phyloP scores from a whole-genome alignment of 2,329 filamentous ascomycete species.

The Sclerotinia trifoliorum region DNA sequence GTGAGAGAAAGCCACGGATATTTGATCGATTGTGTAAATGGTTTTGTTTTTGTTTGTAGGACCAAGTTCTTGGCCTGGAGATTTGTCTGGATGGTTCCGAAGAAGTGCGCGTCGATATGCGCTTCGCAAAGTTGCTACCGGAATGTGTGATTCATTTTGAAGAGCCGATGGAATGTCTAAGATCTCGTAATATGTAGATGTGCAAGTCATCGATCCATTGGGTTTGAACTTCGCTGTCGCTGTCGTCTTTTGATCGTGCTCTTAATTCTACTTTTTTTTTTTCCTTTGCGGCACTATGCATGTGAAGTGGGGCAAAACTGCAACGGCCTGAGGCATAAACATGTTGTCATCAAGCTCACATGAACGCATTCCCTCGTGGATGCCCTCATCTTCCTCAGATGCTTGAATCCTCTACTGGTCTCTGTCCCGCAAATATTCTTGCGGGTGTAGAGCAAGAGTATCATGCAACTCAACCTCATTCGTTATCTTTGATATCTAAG shows the following conservation, averaged over 20 bases:
- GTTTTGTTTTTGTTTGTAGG: slow-evolving; percentile 23
- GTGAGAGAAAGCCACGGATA: slow-evolving; percentile 57
- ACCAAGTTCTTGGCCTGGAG: slow-evolving; percentile 23
- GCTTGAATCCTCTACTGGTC: background rate
- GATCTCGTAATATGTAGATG: slow-evolving; percentile 58
- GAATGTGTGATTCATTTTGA: slow-evolving; percentile 46
- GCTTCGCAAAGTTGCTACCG: slow-evolving; percentile 54
- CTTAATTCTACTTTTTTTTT: slow-evolving; percentile 5
- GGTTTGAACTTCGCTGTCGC: slow-evolving; percentile 65
- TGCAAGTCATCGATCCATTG: slow-evolving; percentile 44
- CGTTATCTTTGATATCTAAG: background rate
- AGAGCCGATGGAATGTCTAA: slow-evolving; percentile 54
- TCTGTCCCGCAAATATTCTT: background rate
- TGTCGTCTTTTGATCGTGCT: slow-evolving; percentile 41
- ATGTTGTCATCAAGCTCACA: background rate
- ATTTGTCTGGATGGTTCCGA: slow-evolving; percentile 56
- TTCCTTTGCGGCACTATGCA: background rate
- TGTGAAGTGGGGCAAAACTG: background rate
- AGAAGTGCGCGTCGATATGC: slow-evolving; percentile 66
- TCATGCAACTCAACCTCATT: background rate
- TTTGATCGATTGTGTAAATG: slow-evolving; percentile 60
- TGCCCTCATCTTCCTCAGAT: background rate
- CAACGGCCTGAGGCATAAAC: slow-evolving; percentile 4
- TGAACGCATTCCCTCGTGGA: background rate
- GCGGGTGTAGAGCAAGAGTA: background rate